Evolutionary conservation across 2,329 filamentous ascomycete species (phyloP).

Genomic region (Fusarium scirpi): DNA sequence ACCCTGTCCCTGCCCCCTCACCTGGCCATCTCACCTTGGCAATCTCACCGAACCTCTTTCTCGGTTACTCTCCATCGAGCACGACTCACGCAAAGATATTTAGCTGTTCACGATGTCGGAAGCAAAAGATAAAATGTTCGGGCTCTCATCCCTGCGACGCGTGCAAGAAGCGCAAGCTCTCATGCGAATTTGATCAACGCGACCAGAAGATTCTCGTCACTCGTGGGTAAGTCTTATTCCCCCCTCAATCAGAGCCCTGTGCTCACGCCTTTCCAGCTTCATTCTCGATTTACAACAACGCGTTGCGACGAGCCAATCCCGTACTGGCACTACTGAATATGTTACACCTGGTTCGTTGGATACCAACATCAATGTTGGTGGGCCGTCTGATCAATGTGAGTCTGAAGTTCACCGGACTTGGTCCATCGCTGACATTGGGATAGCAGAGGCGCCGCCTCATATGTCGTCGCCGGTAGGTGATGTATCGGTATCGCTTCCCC

Average conservation of each 20-base stretch:
- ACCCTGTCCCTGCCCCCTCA: constrained; percentile 1
- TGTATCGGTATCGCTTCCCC: constrained; percentile 14
- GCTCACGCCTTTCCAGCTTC: constrained; percentile 42
- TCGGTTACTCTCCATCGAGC: not conserved
- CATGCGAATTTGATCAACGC: constrained; percentile 54
- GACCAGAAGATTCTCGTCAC: constrained; percentile 63
- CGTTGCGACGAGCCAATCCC: constrained; percentile 26
- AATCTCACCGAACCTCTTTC: not conserved
- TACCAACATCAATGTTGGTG: constrained; percentile 31
- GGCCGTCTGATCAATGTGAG: constrained; percentile 36
- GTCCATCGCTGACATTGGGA: not conserved
- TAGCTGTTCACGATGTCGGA: constrained; percentile 49
- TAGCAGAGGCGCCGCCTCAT: constrained; percentile 19
- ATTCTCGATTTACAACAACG: constrained; percentile 53
- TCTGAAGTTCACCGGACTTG: accelerated
- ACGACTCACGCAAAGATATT: not conserved
- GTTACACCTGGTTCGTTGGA: constrained; percentile 43
- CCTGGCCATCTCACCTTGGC: not conserved
- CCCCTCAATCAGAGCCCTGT: not conserved
- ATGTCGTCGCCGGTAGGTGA: constrained; percentile 20
- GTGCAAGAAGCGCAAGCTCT: constrained; percentile 50
- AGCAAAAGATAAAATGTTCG: constrained; percentile 53
- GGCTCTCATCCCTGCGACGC: constrained; percentile 50
- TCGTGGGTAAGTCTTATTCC: constrained; percentile 51
- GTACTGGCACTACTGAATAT: constrained; percentile 28